Percentiles rank a stretch among this genome's conserved stretches.
These are phyloP conservation scores for Schizonepeta tenuifolia DNA, from an alignment of 257 asterid species.

Conservation along the genomic window DNA sequence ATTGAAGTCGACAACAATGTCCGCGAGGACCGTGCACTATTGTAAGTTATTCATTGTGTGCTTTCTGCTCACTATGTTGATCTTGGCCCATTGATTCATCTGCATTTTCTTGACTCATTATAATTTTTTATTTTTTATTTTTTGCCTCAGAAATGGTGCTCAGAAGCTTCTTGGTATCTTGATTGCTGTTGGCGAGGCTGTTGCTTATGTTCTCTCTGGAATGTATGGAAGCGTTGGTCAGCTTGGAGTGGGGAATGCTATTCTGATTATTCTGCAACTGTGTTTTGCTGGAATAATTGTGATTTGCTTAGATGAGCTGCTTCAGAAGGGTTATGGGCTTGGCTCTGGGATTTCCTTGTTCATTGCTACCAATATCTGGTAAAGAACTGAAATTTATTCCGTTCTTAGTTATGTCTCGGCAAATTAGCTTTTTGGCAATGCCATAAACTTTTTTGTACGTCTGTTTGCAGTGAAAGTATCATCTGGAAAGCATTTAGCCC, in stretches of 20 bases:
- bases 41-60: slow-evolving; percentile 49
- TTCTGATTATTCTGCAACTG: slow-evolving; percentile 67
- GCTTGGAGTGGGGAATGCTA: slow-evolving; percentile 79
- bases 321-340: slow-evolving; percentile 73
- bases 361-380: slow-evolving; percentile 80
- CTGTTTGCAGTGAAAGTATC: slow-evolving; percentile 61
- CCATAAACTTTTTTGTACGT: neutral
- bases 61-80: neutral
- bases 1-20: slow-evolving; percentile 78
- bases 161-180: slow-evolving; percentile 69
- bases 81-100: neutral
- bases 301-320: slow-evolving; percentile 73
- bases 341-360: slow-evolving; percentile 73
- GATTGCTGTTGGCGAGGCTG: slow-evolving; percentile 77
- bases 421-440: slow-evolving; percentile 7
- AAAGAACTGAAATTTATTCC: neutral
- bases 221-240: slow-evolving; percentile 75
- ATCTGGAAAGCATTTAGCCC: slow-evolving; percentile 83
- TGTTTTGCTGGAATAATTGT: slow-evolving; percentile 71
- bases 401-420: neutral
- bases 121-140: no score
- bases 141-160: slow-evolving; percentile 59
- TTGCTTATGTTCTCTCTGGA: slow-evolving; percentile 74
- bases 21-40: slow-evolving; percentile 72
- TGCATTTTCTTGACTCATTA: slow-evolving; percentile 11